Conservation (phyloP, 345 rosid genomes). For the Stellera chamaejasme region DNA sequence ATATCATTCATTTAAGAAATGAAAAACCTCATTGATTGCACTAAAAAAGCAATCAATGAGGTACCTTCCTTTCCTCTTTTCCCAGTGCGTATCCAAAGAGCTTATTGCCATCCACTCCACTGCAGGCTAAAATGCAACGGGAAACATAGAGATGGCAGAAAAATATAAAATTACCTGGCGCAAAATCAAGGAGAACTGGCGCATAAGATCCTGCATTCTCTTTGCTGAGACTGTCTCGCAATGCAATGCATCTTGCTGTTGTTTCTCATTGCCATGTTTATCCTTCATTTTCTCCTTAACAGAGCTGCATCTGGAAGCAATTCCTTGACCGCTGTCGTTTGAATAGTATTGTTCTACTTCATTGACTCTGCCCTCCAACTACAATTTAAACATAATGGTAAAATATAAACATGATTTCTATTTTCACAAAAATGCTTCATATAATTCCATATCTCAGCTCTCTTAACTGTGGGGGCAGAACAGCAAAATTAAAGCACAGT, state of each 20-base stretch:
- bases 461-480: background rate
- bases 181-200: conserved; percentile 39
- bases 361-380: conserved; percentile 56
- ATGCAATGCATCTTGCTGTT: conserved; percentile 25
- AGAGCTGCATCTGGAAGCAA: conserved; percentile 28
- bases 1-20: no score
- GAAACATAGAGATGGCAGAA: conserved; percentile 1
- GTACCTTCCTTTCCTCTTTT: background rate
- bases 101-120: background rate
- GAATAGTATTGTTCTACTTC: conserved; percentile 52
- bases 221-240: conserved; percentile 28
- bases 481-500: background rate
- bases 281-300: conserved; percentile 49
- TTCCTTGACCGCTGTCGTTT: conserved; percentile 31
- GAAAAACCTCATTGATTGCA: background rate
- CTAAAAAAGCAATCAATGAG: conserved; percentile 3
- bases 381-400: conserved; percentile 14
- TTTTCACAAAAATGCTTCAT: no score
- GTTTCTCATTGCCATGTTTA: conserved; percentile 37
- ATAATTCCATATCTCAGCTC: no score
- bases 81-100: no score
- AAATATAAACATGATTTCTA: conserved; percentile 1
- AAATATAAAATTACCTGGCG: conserved; percentile 36
- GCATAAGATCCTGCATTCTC: conserved; percentile 58
- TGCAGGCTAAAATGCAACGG: background rate